Percentiles rank a stretch among this genome's conserved stretches.
phyloP scores from a whole-genome alignment of 257 asterid species.

The Nemophila menziesii region DNA sequence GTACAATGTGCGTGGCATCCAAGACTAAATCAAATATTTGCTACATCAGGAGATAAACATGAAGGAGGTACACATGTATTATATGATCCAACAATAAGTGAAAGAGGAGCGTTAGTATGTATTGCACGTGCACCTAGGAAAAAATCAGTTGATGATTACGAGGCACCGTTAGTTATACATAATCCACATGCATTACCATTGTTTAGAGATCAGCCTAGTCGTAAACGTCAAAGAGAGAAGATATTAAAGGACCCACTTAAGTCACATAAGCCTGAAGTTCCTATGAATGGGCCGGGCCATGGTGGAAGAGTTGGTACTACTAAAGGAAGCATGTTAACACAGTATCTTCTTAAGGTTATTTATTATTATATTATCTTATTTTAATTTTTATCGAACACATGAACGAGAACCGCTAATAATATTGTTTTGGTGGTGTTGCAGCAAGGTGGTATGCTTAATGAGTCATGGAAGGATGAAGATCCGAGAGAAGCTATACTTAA shows the following conservation, averaged over 20 bases:
- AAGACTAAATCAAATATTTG: conserved; percentile 81
- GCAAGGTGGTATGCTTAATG: conserved; percentile 95
- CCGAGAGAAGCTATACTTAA: conserved; percentile 94
- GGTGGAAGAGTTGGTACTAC: conserved; percentile 95
- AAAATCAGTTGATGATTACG: conserved; percentile 78
- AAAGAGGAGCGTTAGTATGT: conserved; percentile 94
- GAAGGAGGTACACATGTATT: conserved; percentile 90
- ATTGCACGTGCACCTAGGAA: conserved; percentile 98
- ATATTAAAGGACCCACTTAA: conserved; percentile 78
- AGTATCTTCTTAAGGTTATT: conserved; percentile 82
- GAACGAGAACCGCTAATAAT: not conserved
- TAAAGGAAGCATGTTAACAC: conserved; percentile 87
- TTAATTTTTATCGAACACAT: not conserved
- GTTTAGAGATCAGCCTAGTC: conserved; percentile 93
- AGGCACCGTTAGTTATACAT: conserved; percentile 82
- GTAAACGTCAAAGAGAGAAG: conserved; percentile 92
- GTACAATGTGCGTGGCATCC: conserved; percentile 98
- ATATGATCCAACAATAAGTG: conserved; percentile 81
- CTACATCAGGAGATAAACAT: conserved; percentile 73
- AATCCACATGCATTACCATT: conserved; percentile 95
- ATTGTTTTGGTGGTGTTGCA: conserved; percentile 28
- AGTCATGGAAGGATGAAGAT: conserved; percentile 97
- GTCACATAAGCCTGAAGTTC: conserved; percentile 94
- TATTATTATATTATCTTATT: conserved; percentile 1
- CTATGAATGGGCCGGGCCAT: conserved; percentile 88